phyloP scores from a whole-genome alignment of 2,329 filamentous ascomycete species.

The Diplodia corticola region DNA sequence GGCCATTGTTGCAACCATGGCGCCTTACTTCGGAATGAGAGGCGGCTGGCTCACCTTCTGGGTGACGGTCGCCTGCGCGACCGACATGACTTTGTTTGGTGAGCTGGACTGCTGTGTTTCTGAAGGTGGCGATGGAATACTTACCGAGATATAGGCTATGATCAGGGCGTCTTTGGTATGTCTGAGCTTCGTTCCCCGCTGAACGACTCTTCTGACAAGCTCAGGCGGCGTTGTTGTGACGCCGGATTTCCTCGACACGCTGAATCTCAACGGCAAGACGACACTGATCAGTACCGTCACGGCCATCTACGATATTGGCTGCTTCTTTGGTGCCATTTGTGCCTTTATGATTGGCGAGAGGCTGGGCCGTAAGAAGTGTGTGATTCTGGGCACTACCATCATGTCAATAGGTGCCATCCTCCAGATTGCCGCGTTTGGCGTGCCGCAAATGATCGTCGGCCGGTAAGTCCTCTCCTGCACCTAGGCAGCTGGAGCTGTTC shows the following conservation, averaged over 20 bases:
- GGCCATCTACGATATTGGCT: constrained; percentile 61
- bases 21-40: constrained; percentile 55
- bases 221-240: constrained; percentile 56
- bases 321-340: constrained; percentile 57
- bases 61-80: constrained; percentile 53
- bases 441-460: constrained; percentile 53
- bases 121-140: background rate
- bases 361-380: constrained; percentile 50
- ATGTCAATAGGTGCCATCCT: constrained; percentile 53
- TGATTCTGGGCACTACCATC: constrained; percentile 51
- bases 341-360: constrained; percentile 52
- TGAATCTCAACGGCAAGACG: constrained; percentile 46
- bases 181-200: background rate
- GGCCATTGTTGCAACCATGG: constrained; percentile 10
- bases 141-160: constrained; percentile 33
- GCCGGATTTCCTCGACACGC: constrained; percentile 52
- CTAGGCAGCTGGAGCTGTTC: no score
- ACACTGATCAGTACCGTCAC: constrained; percentile 52
- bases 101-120: constrained; percentile 29
- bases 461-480: constrained; percentile 25
- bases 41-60: constrained; percentile 59
- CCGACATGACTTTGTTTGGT: constrained; percentile 51
- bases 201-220: background rate
- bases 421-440: constrained; percentile 48
- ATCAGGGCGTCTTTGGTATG: constrained; percentile 56